Evolutionary conservation across 2,329 filamentous ascomycete species (phyloP).

Genomic region (Beauveria scarabaeidicola): DNA sequence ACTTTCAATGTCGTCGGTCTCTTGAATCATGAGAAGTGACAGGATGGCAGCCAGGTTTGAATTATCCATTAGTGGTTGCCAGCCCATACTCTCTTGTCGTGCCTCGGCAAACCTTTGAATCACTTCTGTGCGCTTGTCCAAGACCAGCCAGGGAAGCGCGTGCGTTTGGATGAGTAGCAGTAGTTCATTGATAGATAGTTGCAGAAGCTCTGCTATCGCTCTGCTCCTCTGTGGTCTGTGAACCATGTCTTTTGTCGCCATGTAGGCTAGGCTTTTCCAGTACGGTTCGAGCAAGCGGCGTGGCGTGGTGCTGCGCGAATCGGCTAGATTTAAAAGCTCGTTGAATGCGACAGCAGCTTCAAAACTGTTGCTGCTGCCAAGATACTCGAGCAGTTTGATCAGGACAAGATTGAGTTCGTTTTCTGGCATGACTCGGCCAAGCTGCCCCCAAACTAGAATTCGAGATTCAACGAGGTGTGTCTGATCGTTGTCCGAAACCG

Average conservation of each 20-base stretch:
- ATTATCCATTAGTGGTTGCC: slow-evolving; percentile 44
- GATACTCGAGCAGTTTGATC: slow-evolving; percentile 73
- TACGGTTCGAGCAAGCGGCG: slow-evolving; percentile 73
- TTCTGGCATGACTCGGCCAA: slow-evolving; percentile 68
- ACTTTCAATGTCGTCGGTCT: slow-evolving; percentile 48
- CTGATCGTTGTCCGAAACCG: slow-evolving; percentile 60
- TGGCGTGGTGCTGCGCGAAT: slow-evolving; percentile 51
- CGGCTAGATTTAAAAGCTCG: slow-evolving; percentile 68
- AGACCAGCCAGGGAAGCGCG: slow-evolving; percentile 77
- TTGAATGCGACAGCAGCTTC: slow-evolving; percentile 75
- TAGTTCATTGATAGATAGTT: slow-evolving; percentile 65
- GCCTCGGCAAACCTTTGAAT: slow-evolving; percentile 75
- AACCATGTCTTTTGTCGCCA: slow-evolving; percentile 73
- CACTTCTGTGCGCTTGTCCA: slow-evolving; percentile 67
- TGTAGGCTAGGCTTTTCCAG: slow-evolving; percentile 77
- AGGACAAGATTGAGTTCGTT: slow-evolving; percentile 82
- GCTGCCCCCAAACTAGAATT: slow-evolving; percentile 76
- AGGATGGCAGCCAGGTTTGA: slow-evolving; percentile 50
- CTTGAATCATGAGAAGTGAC: slow-evolving; percentile 51
- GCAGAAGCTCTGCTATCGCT: slow-evolving; percentile 71
- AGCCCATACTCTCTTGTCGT: slow-evolving; percentile 59
- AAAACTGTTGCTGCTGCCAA: slow-evolving; percentile 74
- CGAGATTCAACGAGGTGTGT: slow-evolving; percentile 70
- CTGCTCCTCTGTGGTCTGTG: slow-evolving; percentile 74
- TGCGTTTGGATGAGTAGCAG: slow-evolving; percentile 68